Base-by-base conservation (phyloP, 2,329 filamentous ascomycete species). In the Penicillium sp. region DNA sequence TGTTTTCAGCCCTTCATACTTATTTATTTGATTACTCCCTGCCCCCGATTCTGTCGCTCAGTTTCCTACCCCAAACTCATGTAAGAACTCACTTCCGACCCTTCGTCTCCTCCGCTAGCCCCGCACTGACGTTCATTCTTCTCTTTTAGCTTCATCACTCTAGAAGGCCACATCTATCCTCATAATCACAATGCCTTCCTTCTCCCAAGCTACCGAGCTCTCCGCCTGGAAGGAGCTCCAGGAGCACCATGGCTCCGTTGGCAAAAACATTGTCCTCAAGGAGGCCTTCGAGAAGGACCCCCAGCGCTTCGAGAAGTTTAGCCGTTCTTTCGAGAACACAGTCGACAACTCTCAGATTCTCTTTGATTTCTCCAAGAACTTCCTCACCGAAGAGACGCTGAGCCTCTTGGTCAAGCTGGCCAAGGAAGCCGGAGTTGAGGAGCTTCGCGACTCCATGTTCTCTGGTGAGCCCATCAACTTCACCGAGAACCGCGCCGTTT, bases 281-380 rank as follows among this genome's bases (percentile, higher is more conserved):
- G 91, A 96, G 69, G 91, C 92, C 77, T 99, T 98, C 81, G 86
- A 91, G 73, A 88, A 92, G 71, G 93, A 99, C 78, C 88, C 93
- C 54, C 78, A 91, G 76, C 92, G 95, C 66, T 98, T 97, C 84
- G 81, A 90, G 74, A 96, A 95, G 82, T 93, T 97, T 84, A 91
- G 89, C 76, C 91, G 89, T 78, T 92, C 87, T 74, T 97, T 98
- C 81, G 83, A 86, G 71, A 93, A 92, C 80, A 79, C 86, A 57
- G 89, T 91, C 69, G 91, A 96, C 74, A 86, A 85, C 73, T 89
- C 88, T 70, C 92, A 97, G 68, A 95, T 96, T 73, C 87, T 99
- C 67, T 99, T 98, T 81, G 95, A 99, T 81, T 99, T 97, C 83
- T 95, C 91, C 84, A 99, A 99, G 88, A 99, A 99, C 87, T 93